A percentile compares a stretch with the other conserved stretches of the same genome.
Evolutionary conservation across 2,329 filamentous ascomycete species (phyloP).

Genomic region (Trichoderma semiorbis): DNA sequence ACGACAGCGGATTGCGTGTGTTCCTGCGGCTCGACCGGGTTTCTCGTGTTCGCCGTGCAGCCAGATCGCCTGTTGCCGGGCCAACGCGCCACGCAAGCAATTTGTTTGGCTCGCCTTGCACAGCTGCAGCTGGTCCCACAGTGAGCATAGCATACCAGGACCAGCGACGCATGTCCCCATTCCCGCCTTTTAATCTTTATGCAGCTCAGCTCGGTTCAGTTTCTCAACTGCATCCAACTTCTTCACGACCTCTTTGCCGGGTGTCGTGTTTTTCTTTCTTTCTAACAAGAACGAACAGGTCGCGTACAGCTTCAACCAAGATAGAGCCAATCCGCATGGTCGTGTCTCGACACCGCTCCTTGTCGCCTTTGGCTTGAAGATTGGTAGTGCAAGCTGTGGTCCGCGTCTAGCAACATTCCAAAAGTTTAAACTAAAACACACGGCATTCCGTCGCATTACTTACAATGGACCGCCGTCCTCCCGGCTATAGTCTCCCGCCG

Average conservation of each 20-base stretch:
- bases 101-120: conserved; percentile 15
- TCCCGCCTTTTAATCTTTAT: conserved; percentile 15
- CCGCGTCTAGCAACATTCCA: conserved; percentile 15
- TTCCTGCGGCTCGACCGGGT: conserved; percentile 12
- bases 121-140: conserved; percentile 9
- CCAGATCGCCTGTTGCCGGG: conserved; percentile 16
- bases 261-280: not conserved
- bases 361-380: not conserved
- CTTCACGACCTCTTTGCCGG: not conserved
- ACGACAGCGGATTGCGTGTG: not conserved
- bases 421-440: conserved; percentile 6
- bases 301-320: not conserved
- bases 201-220: not conserved
- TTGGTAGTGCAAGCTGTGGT: conserved; percentile 8
- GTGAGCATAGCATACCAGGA: not conserved
- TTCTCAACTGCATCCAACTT: not conserved
- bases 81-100: conserved; percentile 9
- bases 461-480: conserved; percentile 50
- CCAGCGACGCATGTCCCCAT: conserved; percentile 1
- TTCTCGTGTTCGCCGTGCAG: not conserved
- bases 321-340: conserved; percentile 2
- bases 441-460: not conserved
- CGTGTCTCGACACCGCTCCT: not conserved
- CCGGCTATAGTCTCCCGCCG: conserved; percentile 54
- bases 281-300: not conserved